phyloP scores from a whole-genome alignment of 177 flowering plant species.

The Vitis hybrid region DNA sequence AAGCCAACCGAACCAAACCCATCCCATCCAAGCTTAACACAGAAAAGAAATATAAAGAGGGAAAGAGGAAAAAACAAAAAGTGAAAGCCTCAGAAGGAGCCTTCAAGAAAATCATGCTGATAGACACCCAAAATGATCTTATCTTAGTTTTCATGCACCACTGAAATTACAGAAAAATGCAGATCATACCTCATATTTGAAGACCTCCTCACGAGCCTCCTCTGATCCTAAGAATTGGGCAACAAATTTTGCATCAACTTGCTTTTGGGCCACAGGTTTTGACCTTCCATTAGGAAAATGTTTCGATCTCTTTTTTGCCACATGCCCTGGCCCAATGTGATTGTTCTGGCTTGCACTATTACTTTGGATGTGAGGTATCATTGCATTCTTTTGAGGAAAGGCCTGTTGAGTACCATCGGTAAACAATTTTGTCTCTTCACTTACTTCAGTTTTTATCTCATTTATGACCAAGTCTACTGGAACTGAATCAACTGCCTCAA shows the following conservation, averaged over 20 bases:
- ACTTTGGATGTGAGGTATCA: constrained; percentile 52
- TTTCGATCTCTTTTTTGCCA: constrained; percentile 46
- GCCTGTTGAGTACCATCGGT: constrained; percentile 33
- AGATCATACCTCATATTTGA: constrained; percentile 60
- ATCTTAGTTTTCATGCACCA: neutral
- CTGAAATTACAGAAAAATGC: constrained; percentile 1
- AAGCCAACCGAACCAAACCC: too few species aligned
- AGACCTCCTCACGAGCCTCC: constrained; percentile 72
- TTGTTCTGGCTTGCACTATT: constrained; percentile 56
- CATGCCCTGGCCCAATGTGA: constrained; percentile 39
- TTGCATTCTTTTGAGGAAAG: constrained; percentile 47
- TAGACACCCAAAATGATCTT: neutral
- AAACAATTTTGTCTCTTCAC: constrained; percentile 30
- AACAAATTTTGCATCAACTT: constrained; percentile 54
- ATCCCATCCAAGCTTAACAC: too few species aligned
- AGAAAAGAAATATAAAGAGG: too few species aligned
- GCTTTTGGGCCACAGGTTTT: constrained; percentile 46
- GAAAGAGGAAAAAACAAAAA: too few species aligned
- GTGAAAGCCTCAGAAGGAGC: too few species aligned
- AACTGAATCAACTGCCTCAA: constrained; percentile 37
- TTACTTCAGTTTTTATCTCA: constrained; percentile 40
- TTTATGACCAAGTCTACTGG: constrained; percentile 30
- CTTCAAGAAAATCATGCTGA: too few species aligned
- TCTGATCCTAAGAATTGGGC: constrained; percentile 47
- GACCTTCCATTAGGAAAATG: constrained; percentile 33